Evolutionary conservation across 768 basidiomycete species (phyloP).

Genomic region (Naematelia aurantialba): DNA sequence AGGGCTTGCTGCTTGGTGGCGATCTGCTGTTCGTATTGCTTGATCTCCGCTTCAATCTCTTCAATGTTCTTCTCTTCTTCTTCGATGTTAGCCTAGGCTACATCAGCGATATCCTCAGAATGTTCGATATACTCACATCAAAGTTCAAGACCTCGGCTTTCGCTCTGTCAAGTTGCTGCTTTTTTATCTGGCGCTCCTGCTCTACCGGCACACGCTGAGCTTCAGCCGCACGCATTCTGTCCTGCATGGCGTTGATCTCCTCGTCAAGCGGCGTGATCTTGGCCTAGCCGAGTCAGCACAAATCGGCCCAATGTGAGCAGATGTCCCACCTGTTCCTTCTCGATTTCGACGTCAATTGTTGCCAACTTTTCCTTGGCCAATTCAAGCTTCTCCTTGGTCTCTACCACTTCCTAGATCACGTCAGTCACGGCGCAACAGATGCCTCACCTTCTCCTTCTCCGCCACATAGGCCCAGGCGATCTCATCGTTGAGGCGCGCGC

Average conservation of each 20-base stretch:
- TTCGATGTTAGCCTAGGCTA: background rate
- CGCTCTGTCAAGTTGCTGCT: slow-evolving; percentile 6
- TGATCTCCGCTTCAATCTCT: background rate
- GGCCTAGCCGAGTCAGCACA: background rate
- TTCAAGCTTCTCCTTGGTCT: slow-evolving; percentile 56
- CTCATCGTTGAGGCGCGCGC: slow-evolving; percentile 70
- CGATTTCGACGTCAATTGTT: background rate
- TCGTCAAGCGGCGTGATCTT: background rate
- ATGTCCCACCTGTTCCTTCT: slow-evolving; percentile 4
- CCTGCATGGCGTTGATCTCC: background rate
- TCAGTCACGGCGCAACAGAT: slow-evolving; percentile 31
- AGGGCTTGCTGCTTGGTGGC: background rate
- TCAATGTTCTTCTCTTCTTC: background rate
- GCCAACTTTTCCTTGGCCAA: slow-evolving; percentile 57
- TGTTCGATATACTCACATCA: slow-evolving; percentile 2
- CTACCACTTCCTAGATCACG: slow-evolving; percentile 32
- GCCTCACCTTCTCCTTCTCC: slow-evolving; percentile 62
- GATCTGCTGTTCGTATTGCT: background rate
- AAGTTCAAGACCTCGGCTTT: background rate
- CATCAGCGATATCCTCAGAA: background rate
- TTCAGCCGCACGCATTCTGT: background rate
- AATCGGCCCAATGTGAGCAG: background rate
- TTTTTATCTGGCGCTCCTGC: slow-evolving; percentile 2
- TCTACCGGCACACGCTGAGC: background rate
- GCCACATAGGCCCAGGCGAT: slow-evolving; percentile 83